Evolutionary conservation across 179 eudicot species (phyloP).

Genomic region (Actinidia polygama): DNA sequence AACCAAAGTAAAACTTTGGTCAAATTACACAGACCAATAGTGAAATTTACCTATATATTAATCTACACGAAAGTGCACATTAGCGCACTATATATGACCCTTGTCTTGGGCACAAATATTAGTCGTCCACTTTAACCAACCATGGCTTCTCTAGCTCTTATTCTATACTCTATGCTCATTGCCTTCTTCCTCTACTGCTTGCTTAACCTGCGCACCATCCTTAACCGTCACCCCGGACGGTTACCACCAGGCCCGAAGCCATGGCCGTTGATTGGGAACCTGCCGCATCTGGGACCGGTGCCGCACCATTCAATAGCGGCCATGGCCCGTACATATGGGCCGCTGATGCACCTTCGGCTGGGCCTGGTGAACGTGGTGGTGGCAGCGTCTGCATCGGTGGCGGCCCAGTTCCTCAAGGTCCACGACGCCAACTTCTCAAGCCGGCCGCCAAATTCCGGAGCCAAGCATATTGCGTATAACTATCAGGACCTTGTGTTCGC

Average conservation of each 20-base stretch:
- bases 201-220: conserved; percentile 20
- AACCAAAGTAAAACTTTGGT: no score
- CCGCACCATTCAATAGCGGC: conserved; percentile 80
- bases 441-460: conserved; percentile 88
- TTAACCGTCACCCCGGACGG: conserved; percentile 25
- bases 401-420: conserved; percentile 66
- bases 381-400: conserved; percentile 79
- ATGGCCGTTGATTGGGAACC: conserved; percentile 88
- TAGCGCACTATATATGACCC: background rate
- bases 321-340: conserved; percentile 71
- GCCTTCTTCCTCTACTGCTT: conserved; percentile 38
- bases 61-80: background rate
- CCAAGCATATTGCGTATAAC: conserved; percentile 83
- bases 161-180: conserved; percentile 31
- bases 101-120: background rate
- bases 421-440: conserved; percentile 81
- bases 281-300: conserved; percentile 77
- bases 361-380: conserved; percentile 84
- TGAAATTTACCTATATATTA: no score
- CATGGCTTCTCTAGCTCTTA: background rate
- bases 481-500: conserved; percentile 91
- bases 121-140: background rate
- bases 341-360: conserved; percentile 68
- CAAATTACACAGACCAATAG: no score
- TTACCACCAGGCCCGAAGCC: conserved; percentile 88